Base-by-base conservation (phyloP, 129 eudicot species). In the Centrapalus pauciflorus region DNA sequence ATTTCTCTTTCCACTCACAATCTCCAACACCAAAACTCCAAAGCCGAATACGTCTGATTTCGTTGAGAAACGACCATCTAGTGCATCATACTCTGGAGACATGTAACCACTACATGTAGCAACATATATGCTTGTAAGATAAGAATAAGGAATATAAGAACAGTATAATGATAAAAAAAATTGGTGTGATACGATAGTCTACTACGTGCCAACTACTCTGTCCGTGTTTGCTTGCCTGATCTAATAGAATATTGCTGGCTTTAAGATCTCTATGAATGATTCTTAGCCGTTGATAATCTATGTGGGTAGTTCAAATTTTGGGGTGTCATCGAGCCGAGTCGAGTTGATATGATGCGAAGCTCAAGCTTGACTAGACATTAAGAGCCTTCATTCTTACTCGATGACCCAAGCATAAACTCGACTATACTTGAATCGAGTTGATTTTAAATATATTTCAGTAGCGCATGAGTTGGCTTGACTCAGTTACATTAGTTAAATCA, bases 191-290 rank as follows among this genome's bases (percentile, higher is more conserved):
- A 9, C 2, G n/a, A 54, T 28, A 9, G 16, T 7, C 55, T 55
- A 55, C 66, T 55, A 69, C 23, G 73, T 68, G 52, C 73, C 73
- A 68, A 76, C 80, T 13, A 76, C 80, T 58, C 80, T 67, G 1
- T 62, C 54, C 45, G 81, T 77, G 28, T 77, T 63, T 23, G 77
- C 77, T 11, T 52, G 52, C 46, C 0, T 0, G 12, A 24, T 79
- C 83, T 3, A 78, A 76, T 41, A 73, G 24, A 51, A 79, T 40
- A 46, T 79, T 79, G 56, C 83, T 67, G 32, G 67, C 84, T 69
- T 79, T 74, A 12, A 74, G 80, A 68, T 79, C 84, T 67, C 80
- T 69, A 16, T 79, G 75, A 19, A 79, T 74, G 29, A 79, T 74
- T 49, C 78, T 64, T 55, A 73, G 28, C 28, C 78, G 52, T n/a